phyloP scores from a whole-genome alignment of 2,329 filamentous ascomycete species.

The Orbilia brochopaga region DNA sequence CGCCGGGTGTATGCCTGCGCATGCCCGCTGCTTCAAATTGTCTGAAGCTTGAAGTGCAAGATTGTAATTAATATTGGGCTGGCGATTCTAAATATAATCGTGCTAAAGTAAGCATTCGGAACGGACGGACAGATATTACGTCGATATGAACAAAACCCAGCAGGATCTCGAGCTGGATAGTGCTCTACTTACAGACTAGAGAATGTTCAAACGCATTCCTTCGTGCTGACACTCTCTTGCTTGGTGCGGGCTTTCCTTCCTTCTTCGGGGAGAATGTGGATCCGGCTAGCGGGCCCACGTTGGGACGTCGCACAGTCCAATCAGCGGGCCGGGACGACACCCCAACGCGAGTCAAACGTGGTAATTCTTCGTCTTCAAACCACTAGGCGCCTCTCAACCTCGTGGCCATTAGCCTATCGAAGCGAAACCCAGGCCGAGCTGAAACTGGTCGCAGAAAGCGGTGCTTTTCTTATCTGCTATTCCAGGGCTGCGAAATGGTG shows the following conservation, averaged over 20 bases:
- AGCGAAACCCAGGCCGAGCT: conserved; percentile 31
- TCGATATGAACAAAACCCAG: background rate
- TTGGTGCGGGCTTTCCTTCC: background rate
- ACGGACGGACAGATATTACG: conserved; percentile 1
- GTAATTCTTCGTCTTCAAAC: conserved; percentile 30
- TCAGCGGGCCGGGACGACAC: conserved; percentile 44
- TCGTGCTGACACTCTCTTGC: background rate
- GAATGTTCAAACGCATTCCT: background rate
- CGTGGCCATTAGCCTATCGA: conserved; percentile 51
- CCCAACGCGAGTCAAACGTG: conserved; percentile 46
- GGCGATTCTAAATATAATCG: background rate
- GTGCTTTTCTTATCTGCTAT: conserved; percentile 9
- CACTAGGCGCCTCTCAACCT: conserved; percentile 41
- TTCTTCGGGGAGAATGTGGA: conserved; percentile 1
- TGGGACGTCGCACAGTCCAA: conserved; percentile 49
- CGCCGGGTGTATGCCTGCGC: background rate
- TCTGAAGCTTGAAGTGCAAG: background rate
- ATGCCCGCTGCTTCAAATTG: background rate
- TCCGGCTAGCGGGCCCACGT: conserved; percentile 29
- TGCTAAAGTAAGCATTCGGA: background rate
- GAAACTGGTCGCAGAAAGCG: conserved; percentile 24
- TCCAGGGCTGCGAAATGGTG: conserved; percentile 14
- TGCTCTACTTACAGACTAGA: background rate
- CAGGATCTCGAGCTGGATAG: background rate
- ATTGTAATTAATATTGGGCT: no score